Base-by-base conservation (phyloP, 2,329 filamentous ascomycete genomes). In the Fusarium verrucosum region DNA sequence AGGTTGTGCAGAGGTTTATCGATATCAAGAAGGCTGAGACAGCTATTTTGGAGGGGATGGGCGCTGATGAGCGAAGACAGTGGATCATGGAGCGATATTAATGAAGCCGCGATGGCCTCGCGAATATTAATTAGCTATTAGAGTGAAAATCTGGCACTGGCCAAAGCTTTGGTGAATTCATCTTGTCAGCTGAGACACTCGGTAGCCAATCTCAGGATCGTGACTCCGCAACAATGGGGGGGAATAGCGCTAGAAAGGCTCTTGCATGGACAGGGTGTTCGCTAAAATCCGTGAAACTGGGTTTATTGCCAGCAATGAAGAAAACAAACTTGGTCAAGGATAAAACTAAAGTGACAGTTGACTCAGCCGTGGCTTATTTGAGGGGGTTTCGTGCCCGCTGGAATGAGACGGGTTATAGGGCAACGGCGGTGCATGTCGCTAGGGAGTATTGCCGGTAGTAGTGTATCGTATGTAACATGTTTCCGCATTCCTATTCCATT, bases 61-160 rank as follows among this genome's bases (percentile, higher is more conserved):
- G 66, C 0, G 76, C 78, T 6, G 74, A 77, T 4, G 76, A 83
- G 58, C 80, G 82, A 46, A 80, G 81, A 64, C 74, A 78, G 14
- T 92, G 88, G 85, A 75, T 91, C 52, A 82, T 91, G 62, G 87
- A 90, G 71, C 78, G 89, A 63, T 92, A 92, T 36, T 77, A n/a
- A n/a, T n/a, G 51, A 72, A 22, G 42, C 28, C 17, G 32, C 13
- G 11, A 33, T 51, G 19, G 25, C 46, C 52, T 43, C 30, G 43
- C 35, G 16, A 28, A 28, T 33, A 45, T 53, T 26, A 17, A 17
- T 14, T n/a, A 22, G 33, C 13, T n/a, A 22, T 16, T 37, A 19
- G 16, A 43, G 7, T 40, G 37, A 32, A 22, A 40, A 57, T 35
- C 30, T 38, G 50, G 50, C 25, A 37, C 42, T 19, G 13, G 28